phyloP scores from a whole-genome alignment of 345 rosid genomes.

The Passiflora organensis region DNA sequence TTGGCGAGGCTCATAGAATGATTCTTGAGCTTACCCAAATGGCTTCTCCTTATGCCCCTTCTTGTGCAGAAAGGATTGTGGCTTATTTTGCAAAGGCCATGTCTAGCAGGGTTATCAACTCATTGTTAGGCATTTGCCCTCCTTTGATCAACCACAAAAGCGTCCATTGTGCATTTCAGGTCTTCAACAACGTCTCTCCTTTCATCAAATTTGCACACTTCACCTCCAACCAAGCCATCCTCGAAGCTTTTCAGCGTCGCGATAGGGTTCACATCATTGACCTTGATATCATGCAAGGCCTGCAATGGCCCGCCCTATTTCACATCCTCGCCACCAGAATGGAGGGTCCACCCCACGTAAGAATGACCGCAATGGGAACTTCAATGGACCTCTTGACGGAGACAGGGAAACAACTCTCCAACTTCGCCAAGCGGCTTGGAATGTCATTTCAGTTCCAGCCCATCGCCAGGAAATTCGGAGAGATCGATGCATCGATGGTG shows the following conservation, averaged over 20 bases:
- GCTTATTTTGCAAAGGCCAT: constrained; percentile 70
- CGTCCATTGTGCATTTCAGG: constrained; percentile 41
- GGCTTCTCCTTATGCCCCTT: constrained; percentile 58
- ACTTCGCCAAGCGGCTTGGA: constrained; percentile 55
- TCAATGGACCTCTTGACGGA: constrained; percentile 47
- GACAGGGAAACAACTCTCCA: constrained; percentile 60
- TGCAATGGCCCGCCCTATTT: constrained; percentile 73
- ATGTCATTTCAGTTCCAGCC: constrained; percentile 64
- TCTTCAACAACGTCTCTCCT: constrained; percentile 57
- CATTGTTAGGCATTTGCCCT: constrained; percentile 59
- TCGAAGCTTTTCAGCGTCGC: constrained; percentile 52
- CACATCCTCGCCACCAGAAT: constrained; percentile 59
- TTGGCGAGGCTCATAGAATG: constrained; percentile 57
- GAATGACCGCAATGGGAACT: constrained; percentile 56
- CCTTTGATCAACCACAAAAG: constrained; percentile 45
- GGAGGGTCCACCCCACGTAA: constrained; percentile 54
- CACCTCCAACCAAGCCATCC: constrained; percentile 69
- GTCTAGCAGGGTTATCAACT: constrained; percentile 56
- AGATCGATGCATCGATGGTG: constrained; percentile 30
- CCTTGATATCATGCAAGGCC: constrained; percentile 67
- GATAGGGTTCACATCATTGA: constrained; percentile 59
- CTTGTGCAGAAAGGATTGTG: constrained; percentile 61
- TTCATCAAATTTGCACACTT: constrained; percentile 66
- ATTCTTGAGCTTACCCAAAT: constrained; percentile 61
- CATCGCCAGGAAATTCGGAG: constrained; percentile 49